Evolutionary conservation across 257 asterid species (phyloP).

Genomic region (Petunia axillaris): DNA sequence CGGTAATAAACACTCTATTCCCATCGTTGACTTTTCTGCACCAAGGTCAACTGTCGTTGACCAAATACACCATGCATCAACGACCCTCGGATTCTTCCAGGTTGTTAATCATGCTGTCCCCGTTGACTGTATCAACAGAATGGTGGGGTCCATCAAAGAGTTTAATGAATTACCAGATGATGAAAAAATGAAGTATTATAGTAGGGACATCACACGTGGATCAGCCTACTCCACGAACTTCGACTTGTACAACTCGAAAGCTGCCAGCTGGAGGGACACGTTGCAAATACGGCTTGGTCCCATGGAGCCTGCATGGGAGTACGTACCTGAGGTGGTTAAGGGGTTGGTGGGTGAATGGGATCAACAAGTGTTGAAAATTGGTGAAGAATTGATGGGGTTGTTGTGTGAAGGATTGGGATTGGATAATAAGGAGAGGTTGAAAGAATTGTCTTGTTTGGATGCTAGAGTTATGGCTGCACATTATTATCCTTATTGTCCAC

Average conservation of each 20-base stretch:
- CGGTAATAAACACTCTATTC: constrained; percentile 22
- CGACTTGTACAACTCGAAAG: constrained; percentile 48
- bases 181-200: constrained; percentile 37
- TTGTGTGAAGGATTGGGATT: constrained; percentile 47
- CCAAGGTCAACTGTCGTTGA: constrained; percentile 34
- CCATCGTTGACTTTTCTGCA: constrained; percentile 42
- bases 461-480: constrained; percentile 42
- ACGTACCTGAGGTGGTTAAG: constrained; percentile 38
- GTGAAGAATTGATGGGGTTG: constrained; percentile 41
- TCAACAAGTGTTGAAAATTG: constrained; percentile 31
- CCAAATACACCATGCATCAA: constrained; percentile 35
- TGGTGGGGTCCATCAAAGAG: constrained; percentile 24
- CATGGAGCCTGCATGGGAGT: constrained; percentile 36
- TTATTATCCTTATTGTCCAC: constrained; percentile 54
- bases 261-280: constrained; percentile 56
- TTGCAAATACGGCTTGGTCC: constrained; percentile 41
- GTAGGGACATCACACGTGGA: constrained; percentile 37
- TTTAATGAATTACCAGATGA: constrained; percentile 41
- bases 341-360: constrained; percentile 40
- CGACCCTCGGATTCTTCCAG: constrained; percentile 46
- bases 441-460: constrained; percentile 42
- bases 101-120: constrained; percentile 43
- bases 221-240: constrained; percentile 37
- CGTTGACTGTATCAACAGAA: not conserved
- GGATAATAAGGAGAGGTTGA: constrained; percentile 28